Evolutionary conservation across 345 rosid genomes (phyloP), one percentile per base, ranked within the genome.

Genomic region (Laguncularia racemosa): DNA sequence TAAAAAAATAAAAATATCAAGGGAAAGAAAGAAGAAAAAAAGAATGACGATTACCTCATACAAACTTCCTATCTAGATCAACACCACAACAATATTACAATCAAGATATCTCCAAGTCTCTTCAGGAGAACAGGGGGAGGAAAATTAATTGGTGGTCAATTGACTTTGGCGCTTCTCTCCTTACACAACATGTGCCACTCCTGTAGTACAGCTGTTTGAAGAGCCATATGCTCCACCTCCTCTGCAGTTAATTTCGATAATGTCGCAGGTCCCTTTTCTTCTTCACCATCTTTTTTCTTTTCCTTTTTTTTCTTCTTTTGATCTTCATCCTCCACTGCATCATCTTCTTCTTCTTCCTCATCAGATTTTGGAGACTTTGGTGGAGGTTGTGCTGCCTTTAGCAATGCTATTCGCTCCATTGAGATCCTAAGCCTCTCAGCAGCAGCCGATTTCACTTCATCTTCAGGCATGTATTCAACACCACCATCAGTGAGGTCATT

Each of bases 381-480:
- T 43, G 76, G 80, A 9, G 89, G 95, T 59, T 66, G 83, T 46
- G 99, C 96, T 33, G 96, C 97, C 77, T 93, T 89, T 44, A 93
- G 68, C 80, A 93, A 74, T 13, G 96, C 89, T 68, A 93, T 72
- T 52, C 96, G 83, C 76, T 93, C 99, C 96, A 87, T 81, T 21
- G 99, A 93, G 46, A 87, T 82, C 71, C 88, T 73, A 50, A 93
- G 97, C 76, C 89, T 78, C 84, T 93, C 95, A 0, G 80, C 89
- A 11, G 95, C 91, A 44, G 95, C 80, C 61, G 72, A 82, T 76
- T 87, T 93, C 76, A 93, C 95, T 77, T 93, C 96, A 17, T 89
- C 99, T 70, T 93, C 99, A 2, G 96, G 91, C 95, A 89, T 79
- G 86, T 89, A 93, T 66, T 93, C 99, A 38, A 89, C 96, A 13